phyloP scores from a whole-genome alignment of 192 early-diverging fungal genomes.

The Physocladia obscura region DNA sequence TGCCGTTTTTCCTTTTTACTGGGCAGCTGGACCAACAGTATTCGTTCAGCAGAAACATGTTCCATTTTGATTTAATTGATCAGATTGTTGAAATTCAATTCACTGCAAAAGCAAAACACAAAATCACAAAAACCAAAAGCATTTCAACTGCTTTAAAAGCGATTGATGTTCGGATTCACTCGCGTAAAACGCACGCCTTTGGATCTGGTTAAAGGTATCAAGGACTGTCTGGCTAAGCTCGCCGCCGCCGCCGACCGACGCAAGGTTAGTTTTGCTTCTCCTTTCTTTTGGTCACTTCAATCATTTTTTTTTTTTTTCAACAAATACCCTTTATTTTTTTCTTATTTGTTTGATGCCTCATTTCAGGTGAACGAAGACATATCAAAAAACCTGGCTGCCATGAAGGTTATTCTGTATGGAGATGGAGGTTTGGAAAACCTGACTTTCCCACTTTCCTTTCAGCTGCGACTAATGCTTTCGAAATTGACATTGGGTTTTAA shows the following conservation, averaged over 20 bases:
- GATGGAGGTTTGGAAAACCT: slow-evolving; percentile 72
- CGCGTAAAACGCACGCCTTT: slow-evolving; percentile 57
- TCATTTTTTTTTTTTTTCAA: not conserved
- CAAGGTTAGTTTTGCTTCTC: not conserved
- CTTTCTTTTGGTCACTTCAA: not conserved
- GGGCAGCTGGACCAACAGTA: slow-evolving; percentile 24
- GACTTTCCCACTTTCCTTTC: slow-evolving; percentile 16
- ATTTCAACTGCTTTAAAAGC: not conserved
- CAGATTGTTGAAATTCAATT: no score
- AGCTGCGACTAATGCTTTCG: slow-evolving; percentile 15
- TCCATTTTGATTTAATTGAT: no score
- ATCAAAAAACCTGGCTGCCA: slow-evolving; percentile 86
- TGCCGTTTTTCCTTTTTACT: slow-evolving; percentile 56
- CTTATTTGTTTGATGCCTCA: no score
- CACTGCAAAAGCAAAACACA: no score
- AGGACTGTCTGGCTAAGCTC: slow-evolving; percentile 79
- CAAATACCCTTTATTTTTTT: no score
- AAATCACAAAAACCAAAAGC: no score
- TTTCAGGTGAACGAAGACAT: slow-evolving; percentile 92
- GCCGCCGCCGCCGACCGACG: slow-evolving; percentile 61
- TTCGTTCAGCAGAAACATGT: no score
- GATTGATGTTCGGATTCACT: slow-evolving; percentile 18
- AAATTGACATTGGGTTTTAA: not conserved
- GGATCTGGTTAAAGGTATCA: slow-evolving; percentile 83
- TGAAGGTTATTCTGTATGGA: slow-evolving; percentile 93